Percentiles rank a stretch among this genome's conserved stretches.
phyloP scores from a whole-genome alignment of 2,329 filamentous ascomycete species.

The Atkinsonella texensis region DNA sequence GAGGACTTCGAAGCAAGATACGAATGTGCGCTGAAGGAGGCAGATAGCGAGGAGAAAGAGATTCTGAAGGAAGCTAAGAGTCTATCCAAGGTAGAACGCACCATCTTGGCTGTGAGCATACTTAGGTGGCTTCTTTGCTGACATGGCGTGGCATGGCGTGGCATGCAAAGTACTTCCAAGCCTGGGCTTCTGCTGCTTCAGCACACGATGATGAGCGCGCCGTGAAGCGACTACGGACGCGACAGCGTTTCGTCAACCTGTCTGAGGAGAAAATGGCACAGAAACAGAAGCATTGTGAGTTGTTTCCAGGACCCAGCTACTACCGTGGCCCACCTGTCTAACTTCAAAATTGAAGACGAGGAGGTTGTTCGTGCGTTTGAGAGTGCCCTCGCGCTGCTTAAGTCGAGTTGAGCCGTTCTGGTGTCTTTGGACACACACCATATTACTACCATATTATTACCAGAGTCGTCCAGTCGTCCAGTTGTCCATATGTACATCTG shows the following conservation, averaged over 20 bases:
- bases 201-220: slow-evolving; percentile 65
- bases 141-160: background rate
- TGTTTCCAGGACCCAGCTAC: background rate
- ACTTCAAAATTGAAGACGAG: slow-evolving; percentile 18
- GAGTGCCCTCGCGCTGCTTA: slow-evolving; percentile 44
- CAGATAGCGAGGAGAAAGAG: slow-evolving; percentile 50
- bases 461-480: background rate
- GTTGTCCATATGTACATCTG: background rate
- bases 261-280: slow-evolving; percentile 59
- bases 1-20: slow-evolving; percentile 61
- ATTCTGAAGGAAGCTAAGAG: slow-evolving; percentile 55
- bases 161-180: slow-evolving; percentile 55
- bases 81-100: slow-evolving; percentile 46
- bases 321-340: slow-evolving; percentile 7
- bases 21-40: slow-evolving; percentile 49
- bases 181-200: slow-evolving; percentile 65
- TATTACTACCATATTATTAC: no score
- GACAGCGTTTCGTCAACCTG: slow-evolving; percentile 62
- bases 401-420: slow-evolving; percentile 17
- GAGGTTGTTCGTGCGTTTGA: slow-evolving; percentile 53
- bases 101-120: background rate
- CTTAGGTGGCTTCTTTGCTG: background rate
- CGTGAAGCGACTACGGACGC: slow-evolving; percentile 68
- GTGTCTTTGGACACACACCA: background rate
- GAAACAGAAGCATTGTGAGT: slow-evolving; percentile 71